A percentile compares a stretch with the other conserved stretches of the same genome.
These are phyloP conservation scores for Westerdykella ornata DNA, from an alignment of 2,329 filamentous ascomycete species.

Conservation along the genomic window DNA sequence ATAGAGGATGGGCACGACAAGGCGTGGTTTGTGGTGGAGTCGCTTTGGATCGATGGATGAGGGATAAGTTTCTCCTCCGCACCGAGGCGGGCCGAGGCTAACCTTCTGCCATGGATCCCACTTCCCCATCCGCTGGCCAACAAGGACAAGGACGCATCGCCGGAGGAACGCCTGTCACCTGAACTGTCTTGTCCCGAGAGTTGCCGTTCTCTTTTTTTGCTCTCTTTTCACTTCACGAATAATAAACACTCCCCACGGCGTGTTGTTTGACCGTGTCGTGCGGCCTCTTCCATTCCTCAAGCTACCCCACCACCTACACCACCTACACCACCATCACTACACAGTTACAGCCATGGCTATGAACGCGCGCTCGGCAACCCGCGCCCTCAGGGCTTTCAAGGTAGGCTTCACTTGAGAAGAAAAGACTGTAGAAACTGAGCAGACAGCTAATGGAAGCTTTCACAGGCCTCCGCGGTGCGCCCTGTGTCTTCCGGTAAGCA, in stretches of 20 bases:
- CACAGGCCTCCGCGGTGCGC: slow-evolving; percentile 25
- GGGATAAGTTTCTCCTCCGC: slow-evolving; percentile 24
- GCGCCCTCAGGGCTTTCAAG: slow-evolving; percentile 58
- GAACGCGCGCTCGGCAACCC: slow-evolving; percentile 55
- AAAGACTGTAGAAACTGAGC: background rate
- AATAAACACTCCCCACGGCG: background rate
- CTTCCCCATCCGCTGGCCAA: too few species aligned
- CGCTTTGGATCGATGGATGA: too few species aligned
- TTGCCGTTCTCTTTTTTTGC: slow-evolving; percentile 21
- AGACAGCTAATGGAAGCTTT: slow-evolving; percentile 11
- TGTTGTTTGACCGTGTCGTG: slow-evolving; percentile 3
- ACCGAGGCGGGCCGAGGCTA: slow-evolving; percentile 28
- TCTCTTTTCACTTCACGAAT: slow-evolving; percentile 1
- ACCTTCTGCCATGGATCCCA: too few species aligned
- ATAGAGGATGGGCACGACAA: too few species aligned
- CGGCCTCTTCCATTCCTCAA: slow-evolving; percentile 17
- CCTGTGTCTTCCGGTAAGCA: slow-evolving; percentile 34
- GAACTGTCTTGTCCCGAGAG: slow-evolving; percentile 20
- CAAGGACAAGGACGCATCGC: slow-evolving; percentile 16
- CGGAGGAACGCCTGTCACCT: slow-evolving; percentile 15
- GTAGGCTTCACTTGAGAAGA: slow-evolving; percentile 40
- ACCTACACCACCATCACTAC: slow-evolving; percentile 8
- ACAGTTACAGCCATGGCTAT: slow-evolving; percentile 52
- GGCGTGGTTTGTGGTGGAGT: too few species aligned
- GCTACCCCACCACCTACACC: slow-evolving; percentile 25